Base-by-base conservation (phyloP, 169 alveolate species). In the Plasmodium sp. region DNA sequence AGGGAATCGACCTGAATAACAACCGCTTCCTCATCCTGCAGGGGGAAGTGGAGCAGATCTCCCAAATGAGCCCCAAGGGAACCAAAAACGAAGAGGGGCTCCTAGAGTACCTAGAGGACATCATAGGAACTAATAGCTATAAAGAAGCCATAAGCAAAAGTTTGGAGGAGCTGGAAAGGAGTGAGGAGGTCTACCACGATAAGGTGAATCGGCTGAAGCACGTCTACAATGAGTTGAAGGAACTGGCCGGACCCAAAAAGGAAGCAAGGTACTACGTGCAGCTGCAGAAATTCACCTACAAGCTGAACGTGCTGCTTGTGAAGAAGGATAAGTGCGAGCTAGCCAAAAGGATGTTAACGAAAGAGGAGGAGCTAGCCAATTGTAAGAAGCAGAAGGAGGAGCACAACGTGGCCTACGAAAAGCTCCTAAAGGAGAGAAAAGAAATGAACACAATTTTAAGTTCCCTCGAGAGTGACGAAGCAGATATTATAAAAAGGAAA, bases 31-130 rank as follows among this genome's bases (percentile, higher is more conserved):
- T 97, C 31, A 97, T 97, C 34, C 95, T 99, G 77, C 99, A 99
- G 95, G 99, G 99, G 5, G 99, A 99, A 94, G 99, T 99, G 27
- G 99, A 99, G 93, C 98, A 98, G 82, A 98, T 99, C 22, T 98
- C 99, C 3, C 97, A 98, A 94, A 99, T 99, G 99, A 98, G 98
- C 81, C 99, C 99, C 31, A 99, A 99, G 94, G 99, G 96, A 5
- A 97, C 97, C 31, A 98, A 97, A 90, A 98, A 97, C 88, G 99
- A 98, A 93, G 98, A 98, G 56, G 99, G 99, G 5, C 96, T 99
- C 33, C 96, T 99, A 34, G 99, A 99, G 93, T 99, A 98, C 92
- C 93, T 99, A 18, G 99, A 99, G 94, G 99, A 99, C 56, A 98
- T 99, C 22, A 99, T 99, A 34, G 99, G 99, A 3, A 98, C 99